Base-by-base conservation (phyloP, 805 yeast species). In the Wickerhamiella brachini region DNA sequence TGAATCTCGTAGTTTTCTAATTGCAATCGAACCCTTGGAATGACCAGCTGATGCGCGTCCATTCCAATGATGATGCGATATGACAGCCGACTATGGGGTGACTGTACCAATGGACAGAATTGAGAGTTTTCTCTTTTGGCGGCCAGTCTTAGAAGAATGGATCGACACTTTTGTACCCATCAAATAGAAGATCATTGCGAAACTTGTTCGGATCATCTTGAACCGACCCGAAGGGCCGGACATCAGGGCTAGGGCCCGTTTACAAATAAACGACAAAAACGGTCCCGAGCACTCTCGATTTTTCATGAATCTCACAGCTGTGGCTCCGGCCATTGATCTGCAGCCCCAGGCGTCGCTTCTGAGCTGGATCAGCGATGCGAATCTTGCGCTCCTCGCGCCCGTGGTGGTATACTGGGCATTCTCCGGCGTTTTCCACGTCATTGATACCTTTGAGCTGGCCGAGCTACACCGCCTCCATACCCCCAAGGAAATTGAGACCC, bases 391-490 rank as follows among this genome's bases (percentile, higher is more conserved):
- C 44, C 68, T 78, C 2, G 72, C 81, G 1, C 97, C 98, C 1
- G 76, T 93, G 3, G 71, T 80, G 2, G 88, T 82, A 2, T 93
- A 93, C 66, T 93, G 97, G 97, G 52, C 68, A 1, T 79, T 80
- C 59, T 83, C 95, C 2, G 61, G 76, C 24, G 66, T 85, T 55
- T 93, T 85, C 74, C 87, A 83, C 62, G 54, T 83, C 8, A 68
- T 89, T 49, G 97, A 93, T 65, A 75, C 74, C 44, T 78, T 74
- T 57, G 77, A 85, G 62, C 69, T 87, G 56, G 86, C 89, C 44
- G 95, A 85, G 61, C 71, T 75, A 63, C 87, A 85, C 68, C 75
- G 97, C 57, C 87, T 93, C 49, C 98, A 93, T 65, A 89, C 97
- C 20, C 80, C 89, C 39, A 94, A 83, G 59, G 97, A 90, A 64